Base-by-base conservation (phyloP, 352 stramenopile genomes). In the Pelagophyceae sp. region DNA sequence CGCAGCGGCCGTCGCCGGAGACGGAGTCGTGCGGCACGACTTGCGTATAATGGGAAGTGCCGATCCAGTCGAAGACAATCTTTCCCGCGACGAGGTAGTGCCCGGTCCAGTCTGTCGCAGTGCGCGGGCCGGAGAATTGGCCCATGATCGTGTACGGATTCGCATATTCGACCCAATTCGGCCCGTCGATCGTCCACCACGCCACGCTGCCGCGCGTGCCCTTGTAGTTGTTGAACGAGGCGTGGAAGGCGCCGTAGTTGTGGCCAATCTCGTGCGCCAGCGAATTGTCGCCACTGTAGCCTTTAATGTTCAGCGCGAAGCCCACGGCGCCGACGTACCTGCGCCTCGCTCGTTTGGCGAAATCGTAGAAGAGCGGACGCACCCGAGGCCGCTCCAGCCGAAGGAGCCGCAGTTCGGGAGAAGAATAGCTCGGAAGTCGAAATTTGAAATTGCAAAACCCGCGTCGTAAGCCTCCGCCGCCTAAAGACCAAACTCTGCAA, bases 231-330 rank as follows among this genome's bases (percentile, higher is more conserved):
- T 1, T 71, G 29, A 15, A 40, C 19, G 61, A 71, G 11, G 19
- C 61, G 61, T 71, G 61, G 61, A 40, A 40, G n/a, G 61, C 61
- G 61, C 61, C 61, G 25, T 40, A 71, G 61, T 35, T 71, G 33
- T 71, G 61, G 33, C 61, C 61, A 31, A 71, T 27, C 61, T 71
- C 61, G 61, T 71, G 61, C 11, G 27, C 29, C n/a, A 38, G 23
- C 3, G 29, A 45, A 1, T 27, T 2, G 61, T 71, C 61, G 61
- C 38, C 37, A 25, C n/a, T n/a, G n/a, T n/a, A n/a, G n/a, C n/a
- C n/a, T n/a, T n/a, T n/a, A n/a, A n/a, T n/a, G n/a, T n/a, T n/a
- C n/a, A n/a, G n/a, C n/a, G n/a, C n/a, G n/a, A n/a, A n/a, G n/a
- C n/a, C n/a, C n/a, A n/a, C n/a, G n/a, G n/a, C n/a, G n/a, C n/a